These are phyloP conservation scores for Massarina eburnea DNA, from an alignment of 2,329 filamentous ascomycete species.

Conservation along the genomic window DNA sequence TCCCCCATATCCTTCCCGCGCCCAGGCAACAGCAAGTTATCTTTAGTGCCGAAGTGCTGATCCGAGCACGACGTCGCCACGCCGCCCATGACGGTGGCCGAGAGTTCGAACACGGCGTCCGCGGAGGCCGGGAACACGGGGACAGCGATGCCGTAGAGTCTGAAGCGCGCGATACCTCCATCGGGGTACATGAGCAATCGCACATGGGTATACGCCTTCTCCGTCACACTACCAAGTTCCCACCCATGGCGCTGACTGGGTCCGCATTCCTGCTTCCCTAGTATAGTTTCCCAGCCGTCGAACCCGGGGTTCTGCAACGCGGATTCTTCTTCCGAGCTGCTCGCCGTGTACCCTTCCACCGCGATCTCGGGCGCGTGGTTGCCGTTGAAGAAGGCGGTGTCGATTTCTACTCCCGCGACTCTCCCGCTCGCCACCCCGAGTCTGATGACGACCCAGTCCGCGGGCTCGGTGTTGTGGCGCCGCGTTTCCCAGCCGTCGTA, in stretches of 20 bases:
- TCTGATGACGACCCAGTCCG: conserved; percentile 62
- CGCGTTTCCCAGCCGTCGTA: conserved; percentile 68
- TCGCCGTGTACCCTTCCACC: conserved; percentile 71
- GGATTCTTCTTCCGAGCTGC: conserved; percentile 59
- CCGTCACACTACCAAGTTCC: conserved; percentile 60
- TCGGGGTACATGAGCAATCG: conserved; percentile 84
- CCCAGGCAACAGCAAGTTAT: conserved; percentile 77
- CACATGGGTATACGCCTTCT: conserved; percentile 76
- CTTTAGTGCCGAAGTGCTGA: conserved; percentile 81
- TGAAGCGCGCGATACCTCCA: conserved; percentile 78
- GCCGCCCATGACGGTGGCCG: conserved; percentile 76
- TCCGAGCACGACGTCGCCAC: conserved; percentile 76
- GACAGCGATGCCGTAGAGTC: conserved; percentile 73
- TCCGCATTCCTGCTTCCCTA: conserved; percentile 70
- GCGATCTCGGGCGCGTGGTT: conserved; percentile 80
- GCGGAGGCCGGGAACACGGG: conserved; percentile 72
- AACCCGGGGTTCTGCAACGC: conserved; percentile 55
- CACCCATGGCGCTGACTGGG: conserved; percentile 74
- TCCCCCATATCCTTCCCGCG: conserved; percentile 84
- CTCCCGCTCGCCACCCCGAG: conserved; percentile 68
- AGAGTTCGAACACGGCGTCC: conserved; percentile 71
- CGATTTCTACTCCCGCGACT: conserved; percentile 74
- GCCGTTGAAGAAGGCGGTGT: conserved; percentile 79
- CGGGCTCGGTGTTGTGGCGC: conserved; percentile 59
- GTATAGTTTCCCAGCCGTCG: conserved; percentile 67